These are phyloP conservation scores for Casuarina glauca DNA, from an alignment of 306 rosid genomes.

Conservation along the genomic window DNA sequence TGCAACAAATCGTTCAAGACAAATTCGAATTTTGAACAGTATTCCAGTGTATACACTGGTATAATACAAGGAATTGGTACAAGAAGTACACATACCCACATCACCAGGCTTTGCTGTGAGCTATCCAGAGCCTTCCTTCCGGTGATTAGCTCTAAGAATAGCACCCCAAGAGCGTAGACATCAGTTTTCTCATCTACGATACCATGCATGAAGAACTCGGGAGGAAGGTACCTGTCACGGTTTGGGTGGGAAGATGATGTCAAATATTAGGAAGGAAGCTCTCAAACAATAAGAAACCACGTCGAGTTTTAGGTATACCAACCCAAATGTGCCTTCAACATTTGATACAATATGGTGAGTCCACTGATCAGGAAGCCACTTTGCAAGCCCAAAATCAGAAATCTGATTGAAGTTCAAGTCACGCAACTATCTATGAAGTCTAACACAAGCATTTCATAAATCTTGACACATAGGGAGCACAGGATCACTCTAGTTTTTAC, in stretches of 20 bases:
- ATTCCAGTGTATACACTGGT: slow-evolving; percentile 11
- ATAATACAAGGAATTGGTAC: not conserved
- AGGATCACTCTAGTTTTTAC: not conserved
- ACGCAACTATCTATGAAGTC: slow-evolving; percentile 8
- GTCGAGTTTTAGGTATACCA: slow-evolving; percentile 33
- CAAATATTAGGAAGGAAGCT: slow-evolving; percentile 12
- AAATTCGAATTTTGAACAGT: slow-evolving; percentile 3
- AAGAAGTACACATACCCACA: slow-evolving; percentile 73
- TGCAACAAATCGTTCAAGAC: slow-evolving; percentile 30
- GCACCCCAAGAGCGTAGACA: slow-evolving; percentile 89
- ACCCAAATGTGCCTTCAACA: slow-evolving; percentile 99
- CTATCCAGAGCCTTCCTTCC: slow-evolving; percentile 90
- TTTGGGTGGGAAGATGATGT: slow-evolving; percentile 18
- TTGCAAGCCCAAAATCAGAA: slow-evolving; percentile 95
- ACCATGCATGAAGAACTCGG: slow-evolving; percentile 98
- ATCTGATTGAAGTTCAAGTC: slow-evolving; percentile 55
- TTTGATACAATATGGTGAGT: slow-evolving; percentile 89
- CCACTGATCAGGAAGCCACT: slow-evolving; percentile 99
- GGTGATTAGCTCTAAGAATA: slow-evolving; percentile 82
- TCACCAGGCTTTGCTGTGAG: slow-evolving; percentile 85
- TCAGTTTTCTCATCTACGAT: slow-evolving; percentile 97
- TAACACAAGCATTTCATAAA: not conserved
- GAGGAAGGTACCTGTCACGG: slow-evolving; percentile 88
- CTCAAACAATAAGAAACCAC: slow-evolving; percentile 3
- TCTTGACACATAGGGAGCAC: not conserved